Evolutionary conservation across 805 yeast species (phyloP).

Genomic region (Jamesozyma lodderae): DNA sequence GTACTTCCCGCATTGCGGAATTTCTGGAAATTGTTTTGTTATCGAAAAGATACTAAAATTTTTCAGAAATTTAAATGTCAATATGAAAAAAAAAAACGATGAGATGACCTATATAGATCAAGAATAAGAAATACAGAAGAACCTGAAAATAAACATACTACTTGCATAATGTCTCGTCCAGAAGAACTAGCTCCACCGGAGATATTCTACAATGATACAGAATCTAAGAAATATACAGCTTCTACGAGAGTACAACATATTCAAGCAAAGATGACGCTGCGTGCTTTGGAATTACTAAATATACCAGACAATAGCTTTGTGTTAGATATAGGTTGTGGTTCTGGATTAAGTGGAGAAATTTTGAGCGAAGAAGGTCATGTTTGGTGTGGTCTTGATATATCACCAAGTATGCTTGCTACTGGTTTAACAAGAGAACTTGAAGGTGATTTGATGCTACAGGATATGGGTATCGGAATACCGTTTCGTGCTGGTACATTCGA

Average conservation of each 20-base stretch:
- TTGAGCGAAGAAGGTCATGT: slow-evolving; percentile 85
- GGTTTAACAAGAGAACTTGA: slow-evolving; percentile 88
- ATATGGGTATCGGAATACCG: slow-evolving; percentile 90
- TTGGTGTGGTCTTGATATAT: slow-evolving; percentile 95
- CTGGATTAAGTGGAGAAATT: slow-evolving; percentile 92
- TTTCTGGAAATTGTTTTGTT: too few relatives aligned
- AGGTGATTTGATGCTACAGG: slow-evolving; percentile 86
- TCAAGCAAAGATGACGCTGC: slow-evolving; percentile 93
- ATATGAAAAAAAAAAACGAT: slow-evolving; percentile 1
- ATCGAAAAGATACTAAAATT: too few relatives aligned
- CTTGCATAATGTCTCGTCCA: slow-evolving; percentile 73
- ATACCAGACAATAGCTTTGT: slow-evolving; percentile 58
- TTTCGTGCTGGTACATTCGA: slow-evolving; percentile 95
- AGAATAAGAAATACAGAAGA: neutral
- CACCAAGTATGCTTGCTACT: slow-evolving; percentile 92
- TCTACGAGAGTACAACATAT: slow-evolving; percentile 97
- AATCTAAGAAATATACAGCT: slow-evolving; percentile 81
- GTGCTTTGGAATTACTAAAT: slow-evolving; percentile 83
- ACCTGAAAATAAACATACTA: neutral
- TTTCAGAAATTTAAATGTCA: too few relatives aligned
- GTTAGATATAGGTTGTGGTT: slow-evolving; percentile 94
- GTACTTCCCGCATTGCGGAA: too few relatives aligned
- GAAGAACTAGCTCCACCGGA: slow-evolving; percentile 96
- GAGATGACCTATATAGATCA: neutral
- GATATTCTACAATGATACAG: slow-evolving; percentile 83